These are phyloP conservation scores for Fremontodendron californicum DNA, from an alignment of 345 rosid genomes.

Conservation along the genomic window DNA sequence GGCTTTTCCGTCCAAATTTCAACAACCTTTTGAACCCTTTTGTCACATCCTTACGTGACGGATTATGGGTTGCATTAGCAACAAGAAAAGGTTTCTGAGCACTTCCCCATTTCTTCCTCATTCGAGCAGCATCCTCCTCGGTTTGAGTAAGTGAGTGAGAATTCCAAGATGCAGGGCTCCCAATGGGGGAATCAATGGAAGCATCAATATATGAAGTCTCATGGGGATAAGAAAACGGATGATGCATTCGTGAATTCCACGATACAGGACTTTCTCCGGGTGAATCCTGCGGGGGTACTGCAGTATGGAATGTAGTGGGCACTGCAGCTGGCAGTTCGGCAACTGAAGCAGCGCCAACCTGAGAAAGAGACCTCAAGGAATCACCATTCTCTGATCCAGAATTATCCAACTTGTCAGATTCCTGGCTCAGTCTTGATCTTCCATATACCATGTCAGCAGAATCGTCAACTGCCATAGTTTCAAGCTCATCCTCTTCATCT, in stretches of 20 bases:
- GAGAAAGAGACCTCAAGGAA: constrained; percentile 48
- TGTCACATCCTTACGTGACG: constrained; percentile 73
- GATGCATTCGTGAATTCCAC: constrained; percentile 61
- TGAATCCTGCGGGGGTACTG: constrained; percentile 58
- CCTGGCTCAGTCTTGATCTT: constrained; percentile 55
- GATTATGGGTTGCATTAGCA: constrained; percentile 61
- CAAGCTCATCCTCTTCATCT: constrained; percentile 51
- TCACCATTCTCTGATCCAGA: constrained; percentile 60
- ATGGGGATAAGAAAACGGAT: constrained; percentile 63
- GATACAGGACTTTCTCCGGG: constrained; percentile 69
- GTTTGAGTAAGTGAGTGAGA: constrained; percentile 62
- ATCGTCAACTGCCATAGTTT: constrained; percentile 47
- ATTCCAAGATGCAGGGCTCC: constrained; percentile 90
- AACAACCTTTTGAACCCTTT: constrained; percentile 89
- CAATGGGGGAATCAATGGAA: constrained; percentile 80
- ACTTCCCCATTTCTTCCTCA: constrained; percentile 97
- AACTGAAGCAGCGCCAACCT: constrained; percentile 53
- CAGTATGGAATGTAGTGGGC: constrained; percentile 47
- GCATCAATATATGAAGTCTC: constrained; percentile 80
- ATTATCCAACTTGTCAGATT: constrained; percentile 55
- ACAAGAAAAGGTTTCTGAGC: constrained; percentile 73
- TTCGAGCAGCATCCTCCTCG: constrained; percentile 74
- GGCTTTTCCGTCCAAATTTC: constrained; percentile 87
- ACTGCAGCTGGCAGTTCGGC: constrained; percentile 52
- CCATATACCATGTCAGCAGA: constrained; percentile 45